Evolutionary conservation across 2,329 filamentous ascomycete genomes (phyloP).

Genomic region (Atkinsonella texensis): DNA sequence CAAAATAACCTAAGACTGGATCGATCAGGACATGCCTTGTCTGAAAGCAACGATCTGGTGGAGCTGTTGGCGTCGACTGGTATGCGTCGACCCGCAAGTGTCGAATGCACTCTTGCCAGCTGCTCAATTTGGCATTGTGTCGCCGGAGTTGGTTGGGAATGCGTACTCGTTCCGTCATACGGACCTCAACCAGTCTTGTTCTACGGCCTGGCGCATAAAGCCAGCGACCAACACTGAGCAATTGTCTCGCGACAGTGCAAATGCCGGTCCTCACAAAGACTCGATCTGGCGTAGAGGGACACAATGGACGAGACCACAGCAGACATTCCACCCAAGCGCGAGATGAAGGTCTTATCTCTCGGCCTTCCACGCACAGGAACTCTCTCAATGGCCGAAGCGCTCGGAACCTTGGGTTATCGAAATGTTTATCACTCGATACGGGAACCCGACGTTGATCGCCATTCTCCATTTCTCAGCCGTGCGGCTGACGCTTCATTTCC

Average conservation of each 20-base stretch:
- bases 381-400: constrained; percentile 21
- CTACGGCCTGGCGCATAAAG: too few species aligned
- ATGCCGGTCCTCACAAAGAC: too few species aligned
- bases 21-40: too few species aligned
- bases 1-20: too few species aligned
- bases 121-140: not conserved
- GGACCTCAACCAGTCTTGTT: too few species aligned
- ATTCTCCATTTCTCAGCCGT: constrained; percentile 9
- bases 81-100: not conserved
- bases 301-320: not conserved
- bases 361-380: constrained; percentile 21
- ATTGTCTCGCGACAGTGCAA: too few species aligned
- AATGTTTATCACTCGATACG: constrained; percentile 20
- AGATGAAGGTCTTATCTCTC: constrained; percentile 14
- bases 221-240: too few species aligned
- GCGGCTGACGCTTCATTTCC: constrained; percentile 20
- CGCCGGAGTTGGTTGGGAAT: not conserved
- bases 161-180: too few species aligned
- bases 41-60: too few species aligned
- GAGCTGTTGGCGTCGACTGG: not conserved
- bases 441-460: constrained; percentile 16
- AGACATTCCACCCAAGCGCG: not conserved
- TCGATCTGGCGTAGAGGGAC: not conserved
- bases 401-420: constrained; percentile 20
- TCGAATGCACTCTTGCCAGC: not conserved